Conservation (phyloP, 768 basidiomycete genomes). For the Boletus edulis region DNA sequence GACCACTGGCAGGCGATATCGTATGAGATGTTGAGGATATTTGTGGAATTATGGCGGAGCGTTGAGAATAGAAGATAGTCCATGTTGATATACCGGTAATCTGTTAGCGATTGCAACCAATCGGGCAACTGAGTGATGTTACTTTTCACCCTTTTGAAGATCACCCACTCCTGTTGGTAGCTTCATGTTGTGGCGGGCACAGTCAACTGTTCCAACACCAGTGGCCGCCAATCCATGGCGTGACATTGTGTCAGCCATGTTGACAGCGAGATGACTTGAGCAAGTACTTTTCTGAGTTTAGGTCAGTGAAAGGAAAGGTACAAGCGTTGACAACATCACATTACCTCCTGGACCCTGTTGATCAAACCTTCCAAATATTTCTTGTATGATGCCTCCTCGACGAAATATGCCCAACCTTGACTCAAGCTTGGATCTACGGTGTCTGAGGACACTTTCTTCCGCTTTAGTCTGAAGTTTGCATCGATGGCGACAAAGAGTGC, state of each 20-base stretch:
- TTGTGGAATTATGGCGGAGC: too few species aligned
- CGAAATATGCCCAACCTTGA: too few species aligned
- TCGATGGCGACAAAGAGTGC: too few species aligned
- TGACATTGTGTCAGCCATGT: slow-evolving; percentile 5
- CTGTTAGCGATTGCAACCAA: background rate
- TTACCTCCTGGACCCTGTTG: too few species aligned
- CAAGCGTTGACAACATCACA: too few species aligned
- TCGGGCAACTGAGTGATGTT: background rate
- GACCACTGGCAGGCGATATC: slow-evolving; percentile 3
- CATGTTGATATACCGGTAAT: slow-evolving; percentile 16
- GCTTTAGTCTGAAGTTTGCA: too few species aligned
- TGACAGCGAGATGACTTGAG: background rate
- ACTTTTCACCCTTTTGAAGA: slow-evolving; percentile 21
- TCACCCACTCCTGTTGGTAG: slow-evolving; percentile 10
- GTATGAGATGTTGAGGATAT: slow-evolving; percentile 6
- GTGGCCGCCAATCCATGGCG: slow-evolving; percentile 19
- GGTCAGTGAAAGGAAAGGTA: too few species aligned
- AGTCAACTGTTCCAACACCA: slow-evolving; percentile 30
- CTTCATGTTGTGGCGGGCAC: slow-evolving; percentile 22
- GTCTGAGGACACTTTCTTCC: too few species aligned
- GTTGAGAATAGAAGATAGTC: slow-evolving; percentile 13
- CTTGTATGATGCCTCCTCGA: too few species aligned
- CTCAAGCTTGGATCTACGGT: too few species aligned
- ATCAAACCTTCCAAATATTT: too few species aligned
- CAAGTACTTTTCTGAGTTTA: slow-evolving; percentile 5